Evolutionary conservation across 129 eudicot species (phyloP), one percentile per base, ranked within the genome.

Genomic region (Solidago caesia): DNA sequence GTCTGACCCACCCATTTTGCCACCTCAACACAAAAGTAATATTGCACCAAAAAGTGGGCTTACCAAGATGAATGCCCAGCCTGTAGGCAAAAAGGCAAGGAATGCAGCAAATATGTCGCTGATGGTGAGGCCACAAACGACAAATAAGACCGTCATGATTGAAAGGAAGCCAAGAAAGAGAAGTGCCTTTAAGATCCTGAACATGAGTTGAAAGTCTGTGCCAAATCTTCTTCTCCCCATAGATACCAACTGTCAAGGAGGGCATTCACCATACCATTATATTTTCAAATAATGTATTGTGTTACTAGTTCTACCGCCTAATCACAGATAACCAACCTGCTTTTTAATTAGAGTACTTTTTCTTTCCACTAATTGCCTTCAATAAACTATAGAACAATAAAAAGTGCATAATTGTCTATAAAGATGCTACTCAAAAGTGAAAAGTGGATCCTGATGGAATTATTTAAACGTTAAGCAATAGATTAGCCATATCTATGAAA

Each of bases 201-300:
- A 94, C 98, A 90, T 94, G 44, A 94, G 97, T 86, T 94, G 98
- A 68, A 94, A 94, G 71, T 94, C 96, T 4, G 97, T 90, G 16
- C 96, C 91, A 80, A 94, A 94, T 80, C 85, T 88, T 75, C 96
- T 68, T 86, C 96, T 85, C 11, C 96, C 97, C 96, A 89, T 87
- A 7, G 97, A 92, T 12, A 92, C 88, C 91, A 92, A 82, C 97
- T 92, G 90, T 53, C 41, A 73, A 68, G 29, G 14, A 78, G 77
- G 71, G 60, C 45, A 74, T 51, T 78, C 25, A 62, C 15, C 44
- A 63, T 75, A 74, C 1, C 4, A n/a, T 74, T 62, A 62, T 58
- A 52, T 41, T 64, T 75, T 51, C 79, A 62, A 5, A 39, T 61
- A 6, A 44, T 33, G 2, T 2, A 15, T 71, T n/a, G 52, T 15